Base-by-base conservation (phyloP, 2,329 filamentous ascomycete species). In the Saccharata proteae region DNA sequence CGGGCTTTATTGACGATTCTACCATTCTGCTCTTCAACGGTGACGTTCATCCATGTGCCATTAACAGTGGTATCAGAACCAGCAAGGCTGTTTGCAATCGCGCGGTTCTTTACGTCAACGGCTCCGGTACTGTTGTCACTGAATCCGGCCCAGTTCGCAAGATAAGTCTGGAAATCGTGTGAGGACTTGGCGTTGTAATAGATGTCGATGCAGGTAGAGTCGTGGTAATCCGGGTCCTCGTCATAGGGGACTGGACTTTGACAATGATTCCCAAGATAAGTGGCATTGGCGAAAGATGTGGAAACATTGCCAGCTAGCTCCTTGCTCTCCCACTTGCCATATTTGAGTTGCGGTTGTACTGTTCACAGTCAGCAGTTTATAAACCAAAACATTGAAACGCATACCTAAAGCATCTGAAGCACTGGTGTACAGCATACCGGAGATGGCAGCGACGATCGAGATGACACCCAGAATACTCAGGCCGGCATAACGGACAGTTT, bases 1-100 rank as follows among this genome's bases (percentile, higher is more conserved):
- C 77, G 80, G 16, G 84, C 71, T 40, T 86, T 85, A 48, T 85
- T 81, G 43, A 88, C 59, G 21, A 79, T 63, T 16, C 79, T 64
- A 0, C 59, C 55, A 32, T 70, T 56, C 3, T 57, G 50, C 0
- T 62, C 61, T 12, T 74, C 65, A 34, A 81, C 61, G 19, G 64
- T 55, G 6, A 64, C 55, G 35, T 79, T 65, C 21, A 85, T 72
- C 81, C 81, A 90, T 2, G 71, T 63, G 0, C 73, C 76, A 2
- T 57, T 64, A 33, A 86, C 61, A 0, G 79, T 84, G 0, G 77
- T 83, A 40, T 85, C 84, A 36, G 84, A 79, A 38, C 71, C 71
- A 2, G 85, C 52, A 7, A 77, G 65, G 1, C 70, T 75, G 27
- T 67, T 74, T 0, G 75, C 76, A 1, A 51, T 54, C 0, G 77